Percentiles rank a stretch among this genome's conserved stretches.
Conservation (phyloP, 2,329 filamentous ascomycete genomes). For the Alternaria gansuensis region DNA sequence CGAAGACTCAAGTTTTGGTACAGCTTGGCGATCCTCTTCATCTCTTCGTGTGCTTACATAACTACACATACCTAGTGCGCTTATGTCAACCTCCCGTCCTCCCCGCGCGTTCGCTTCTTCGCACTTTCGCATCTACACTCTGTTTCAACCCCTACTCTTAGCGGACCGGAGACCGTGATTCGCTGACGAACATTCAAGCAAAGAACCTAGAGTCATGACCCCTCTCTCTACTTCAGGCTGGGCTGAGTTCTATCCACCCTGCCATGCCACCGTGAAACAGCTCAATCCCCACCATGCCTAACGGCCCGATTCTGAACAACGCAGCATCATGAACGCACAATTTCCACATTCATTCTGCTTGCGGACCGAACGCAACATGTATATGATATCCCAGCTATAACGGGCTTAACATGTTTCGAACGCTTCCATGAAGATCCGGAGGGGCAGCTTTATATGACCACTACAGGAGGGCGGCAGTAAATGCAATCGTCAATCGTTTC, state of each 20-base stretch:
- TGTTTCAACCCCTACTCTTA: not conserved
- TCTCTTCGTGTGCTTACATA: not conserved
- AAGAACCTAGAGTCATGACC: not conserved
- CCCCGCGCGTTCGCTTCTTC: constrained; percentile 6
- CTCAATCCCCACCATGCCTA: not conserved
- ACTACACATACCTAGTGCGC: not conserved
- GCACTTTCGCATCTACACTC: not conserved
- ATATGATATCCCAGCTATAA: not conserved
- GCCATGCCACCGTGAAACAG: constrained; percentile 8
- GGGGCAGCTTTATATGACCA: not conserved
- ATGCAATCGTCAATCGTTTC: not conserved
- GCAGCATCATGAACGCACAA: constrained; percentile 1
- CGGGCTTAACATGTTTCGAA: constrained; percentile 2
- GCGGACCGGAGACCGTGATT: not conserved
- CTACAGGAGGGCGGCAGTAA: not conserved
- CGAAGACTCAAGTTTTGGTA: not conserved
- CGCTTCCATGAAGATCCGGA: not conserved
- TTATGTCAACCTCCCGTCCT: not conserved
- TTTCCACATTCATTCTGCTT: not conserved
- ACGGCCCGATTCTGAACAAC: constrained; percentile 7
- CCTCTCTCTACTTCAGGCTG: not conserved
- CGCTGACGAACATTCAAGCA: not conserved
- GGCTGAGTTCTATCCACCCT: not conserved
- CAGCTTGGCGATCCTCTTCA: not conserved
- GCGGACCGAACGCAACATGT: constrained; percentile 4